Evolutionary conservation across 1,139 yeast species (phyloP).

Genomic region (Pichia sp.): DNA sequence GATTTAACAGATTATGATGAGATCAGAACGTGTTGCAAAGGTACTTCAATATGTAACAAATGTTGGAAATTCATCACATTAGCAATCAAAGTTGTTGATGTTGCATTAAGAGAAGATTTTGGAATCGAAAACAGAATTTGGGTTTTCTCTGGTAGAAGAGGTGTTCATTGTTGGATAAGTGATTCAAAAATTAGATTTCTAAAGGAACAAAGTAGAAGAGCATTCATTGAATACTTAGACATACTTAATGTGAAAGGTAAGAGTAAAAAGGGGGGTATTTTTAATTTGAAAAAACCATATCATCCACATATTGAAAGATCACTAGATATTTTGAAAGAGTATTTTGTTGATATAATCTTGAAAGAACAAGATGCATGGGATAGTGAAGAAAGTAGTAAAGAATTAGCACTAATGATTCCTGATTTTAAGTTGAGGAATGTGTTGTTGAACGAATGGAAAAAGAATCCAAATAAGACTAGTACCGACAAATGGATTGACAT

Average conservation of each 20-base stretch:
- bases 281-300: slow-evolving; percentile 65
- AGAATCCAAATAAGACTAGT: slow-evolving; percentile 41
- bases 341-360: slow-evolving; percentile 60
- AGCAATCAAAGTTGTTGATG: slow-evolving; percentile 70
- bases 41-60: slow-evolving; percentile 74
- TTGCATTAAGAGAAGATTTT: slow-evolving; percentile 75
- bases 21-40: slow-evolving; percentile 86
- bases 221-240: slow-evolving; percentile 79
- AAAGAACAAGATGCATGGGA: slow-evolving; percentile 86
- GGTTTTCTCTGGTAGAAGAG: slow-evolving; percentile 99
- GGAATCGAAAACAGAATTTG: slow-evolving; percentile 83
- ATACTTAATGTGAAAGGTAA: slow-evolving; percentile 53
- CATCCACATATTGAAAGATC: slow-evolving; percentile 86
- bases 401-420: slow-evolving; percentile 54
- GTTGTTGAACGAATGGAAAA: slow-evolving; percentile 51
- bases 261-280: slow-evolving; percentile 31
- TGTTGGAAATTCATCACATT: slow-evolving; percentile 95
- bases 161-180: slow-evolving; percentile 98
- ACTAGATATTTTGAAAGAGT: slow-evolving; percentile 54
- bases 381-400: slow-evolving; percentile 43
- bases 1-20: slow-evolving; percentile 97
- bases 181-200: slow-evolving; percentile 72
- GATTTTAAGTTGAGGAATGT: slow-evolving; percentile 51
- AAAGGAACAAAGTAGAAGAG: slow-evolving; percentile 66
- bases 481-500: slow-evolving; percentile 78